Evolutionary conservation across 331 rosid genomes (phyloP), one percentile per base, ranked within the genome.

Genomic region (Malus hybrid): DNA sequence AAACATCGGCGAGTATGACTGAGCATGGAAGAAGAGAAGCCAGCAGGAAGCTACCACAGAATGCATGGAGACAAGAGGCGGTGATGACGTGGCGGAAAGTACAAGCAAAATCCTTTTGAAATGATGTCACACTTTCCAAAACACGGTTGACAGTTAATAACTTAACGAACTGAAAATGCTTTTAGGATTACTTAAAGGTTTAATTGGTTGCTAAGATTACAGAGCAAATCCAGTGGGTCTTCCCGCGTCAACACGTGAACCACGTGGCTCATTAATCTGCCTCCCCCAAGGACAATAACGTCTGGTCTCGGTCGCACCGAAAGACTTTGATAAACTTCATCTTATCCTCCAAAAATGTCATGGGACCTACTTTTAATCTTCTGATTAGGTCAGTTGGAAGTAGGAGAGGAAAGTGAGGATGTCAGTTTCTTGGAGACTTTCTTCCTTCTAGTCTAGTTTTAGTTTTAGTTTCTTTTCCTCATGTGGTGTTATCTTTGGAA

Each of bases 71-170:
- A 65, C 70, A 52, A 46, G 20, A 14, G 73, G 33, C 7, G 65
- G 44, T 20, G 22, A 4, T 69, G 77, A 79, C 76, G 84, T 79
- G 78, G 80, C 65, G 39, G 7, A 4, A 39, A 9, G 68, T 24
- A 27, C 74, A 60, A 15, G 36, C 59, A 24, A 34, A 15, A 33
- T 33, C 64, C 34, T 73, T 69, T 69, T 5, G 50, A 69, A 27
- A 56, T 70, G 83, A 87, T 85, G 79, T 74, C 85, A 78, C 73
- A 67, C 82, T 78, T 75, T n/a, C 75, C 79, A 28, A 67, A 82
- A 88, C 87, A 74, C 88, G 85, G 89, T 69, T 85, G 86, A 80
- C 90, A 82, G 88, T 86, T 90, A 71, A 24, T 85, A 82, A 84
- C 90, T 44, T 86, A 39, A 39, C 46, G 1, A 46, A 80, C 71